These are phyloP conservation scores for Wickerhamiella allomyrinae DNA, from an alignment of 805 yeast species.

Conservation along the genomic window DNA sequence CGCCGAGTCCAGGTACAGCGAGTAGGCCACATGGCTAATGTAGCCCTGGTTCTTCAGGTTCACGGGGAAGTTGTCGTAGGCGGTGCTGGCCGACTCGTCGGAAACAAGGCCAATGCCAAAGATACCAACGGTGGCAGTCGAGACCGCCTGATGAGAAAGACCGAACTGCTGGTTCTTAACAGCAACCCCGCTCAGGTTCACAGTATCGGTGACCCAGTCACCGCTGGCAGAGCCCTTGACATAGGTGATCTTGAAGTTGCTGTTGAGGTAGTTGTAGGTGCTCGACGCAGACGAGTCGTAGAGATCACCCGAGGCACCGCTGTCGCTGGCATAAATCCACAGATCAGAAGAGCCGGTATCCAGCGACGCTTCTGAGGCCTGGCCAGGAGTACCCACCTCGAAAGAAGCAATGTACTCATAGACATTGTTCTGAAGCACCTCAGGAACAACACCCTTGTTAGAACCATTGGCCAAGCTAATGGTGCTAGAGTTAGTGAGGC, in stretches of 20 bases:
- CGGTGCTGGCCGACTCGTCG: conserved; percentile 18
- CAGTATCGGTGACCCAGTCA: conserved; percentile 44
- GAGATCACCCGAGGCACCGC: conserved; percentile 10
- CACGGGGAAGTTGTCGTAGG: conserved; percentile 18
- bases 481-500: not conserved
- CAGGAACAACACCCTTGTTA: conserved; percentile 6
- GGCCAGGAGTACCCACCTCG: conserved; percentile 39
- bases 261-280: conserved; percentile 11
- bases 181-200: conserved; percentile 37
- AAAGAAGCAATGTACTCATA: conserved; percentile 12
- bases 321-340: conserved; percentile 43
- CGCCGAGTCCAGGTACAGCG: conserved; percentile 23
- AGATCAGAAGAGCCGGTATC: conserved; percentile 65
- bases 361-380: conserved; percentile 36
- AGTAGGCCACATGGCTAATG: conserved; percentile 29
- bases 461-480: not conserved
- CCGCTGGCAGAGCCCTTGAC: conserved; percentile 31
- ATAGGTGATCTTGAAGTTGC: conserved; percentile 4
- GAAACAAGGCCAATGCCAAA: conserved; percentile 24
- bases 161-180: conserved; percentile 50
- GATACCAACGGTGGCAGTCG: conserved; percentile 29
- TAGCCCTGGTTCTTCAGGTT: conserved; percentile 25
- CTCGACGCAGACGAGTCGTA: conserved; percentile 16
- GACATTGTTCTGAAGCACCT: conserved; percentile 9
- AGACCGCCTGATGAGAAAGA: conserved; percentile 44